phyloP scores from a whole-genome alignment of 106 monocot species.

The Agapanthus africanus region DNA sequence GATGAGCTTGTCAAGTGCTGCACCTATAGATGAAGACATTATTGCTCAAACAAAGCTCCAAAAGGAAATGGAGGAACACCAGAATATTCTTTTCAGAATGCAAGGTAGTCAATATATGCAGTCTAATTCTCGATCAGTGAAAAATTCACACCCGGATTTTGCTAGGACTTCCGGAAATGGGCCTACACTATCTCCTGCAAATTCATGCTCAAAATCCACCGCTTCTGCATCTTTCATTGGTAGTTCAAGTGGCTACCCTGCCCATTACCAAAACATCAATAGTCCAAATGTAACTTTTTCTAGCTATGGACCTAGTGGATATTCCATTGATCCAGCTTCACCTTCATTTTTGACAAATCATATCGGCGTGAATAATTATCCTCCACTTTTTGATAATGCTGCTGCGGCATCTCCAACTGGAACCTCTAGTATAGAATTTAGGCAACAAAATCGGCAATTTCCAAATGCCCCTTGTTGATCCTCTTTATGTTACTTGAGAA shows the following conservation, averaged over 20 bases:
- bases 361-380: not conserved
- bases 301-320: slow-evolving; percentile 33
- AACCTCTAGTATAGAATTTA: too few relatives aligned
- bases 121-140: slow-evolving; percentile 9
- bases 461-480: slow-evolving; percentile 42
- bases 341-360: slow-evolving; percentile 21
- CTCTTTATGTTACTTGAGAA: slow-evolving; percentile 33
- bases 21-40: slow-evolving; percentile 23
- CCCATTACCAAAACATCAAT: slow-evolving; percentile 27
- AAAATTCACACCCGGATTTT: slow-evolving; percentile 15
- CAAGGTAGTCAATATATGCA: slow-evolving; percentile 29
- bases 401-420: too few relatives aligned
- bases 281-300: slow-evolving; percentile 22
- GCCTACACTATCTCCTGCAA: not conserved
- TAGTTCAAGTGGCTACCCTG: slow-evolving; percentile 36
- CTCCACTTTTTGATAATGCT: too few relatives aligned
- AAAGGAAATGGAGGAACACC: slow-evolving; percentile 41
- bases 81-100: slow-evolving; percentile 23
- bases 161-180: not conserved
- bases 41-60: slow-evolving; percentile 31
- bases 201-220: too few relatives aligned
- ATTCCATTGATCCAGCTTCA: slow-evolving; percentile 16
- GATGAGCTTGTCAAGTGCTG: slow-evolving; percentile 43
- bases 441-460: slow-evolving; percentile 12
- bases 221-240: slow-evolving; percentile 10